Evolutionary conservation across 2,329 filamentous ascomycete genomes (phyloP), one percentile per base, ranked within the genome.

Genomic region (Byssoonygena ceratinophila): DNA sequence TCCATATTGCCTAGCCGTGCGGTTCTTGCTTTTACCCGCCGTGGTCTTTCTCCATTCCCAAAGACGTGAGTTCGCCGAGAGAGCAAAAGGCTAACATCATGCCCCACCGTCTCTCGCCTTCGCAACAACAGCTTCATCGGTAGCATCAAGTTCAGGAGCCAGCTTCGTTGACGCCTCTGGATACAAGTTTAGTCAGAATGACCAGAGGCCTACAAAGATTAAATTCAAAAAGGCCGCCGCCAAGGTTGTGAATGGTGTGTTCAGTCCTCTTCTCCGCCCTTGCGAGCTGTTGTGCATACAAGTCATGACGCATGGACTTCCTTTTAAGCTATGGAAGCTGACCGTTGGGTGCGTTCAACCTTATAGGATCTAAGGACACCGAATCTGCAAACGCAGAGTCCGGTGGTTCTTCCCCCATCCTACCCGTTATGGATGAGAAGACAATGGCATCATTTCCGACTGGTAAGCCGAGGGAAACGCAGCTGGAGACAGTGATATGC

Each of bases 401-500:
- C 11, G 67, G 69, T 4, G 63, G 64, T 20, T 63, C 62, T 40
- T 73, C 71, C 0, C 71, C 71, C 2, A 68, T 70, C 20, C 63
- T 73, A n/a, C 71, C 71, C 4, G 66, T 81, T 50, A 78, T 95
- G 48, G 87, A 94, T 61, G 83, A 89, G 55, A 80, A 76, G 56
- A 82, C 86, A 12, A 80, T 85, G 60, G 82, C 87, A 55, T 85
- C 85, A 3, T 96, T 96, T 67, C 76, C 82, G 3, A 90, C 84
- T 44, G 87, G 88, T 56, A 82, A 84, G 54, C 88, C 89, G 0
- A 77, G 94, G 59, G 83, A 89, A 60, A 90, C 95, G 63, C 76
- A 76, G 53, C 79, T 85, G 9, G 87, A 94, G 57, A 78, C 87
- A 8, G 82, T 92, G 47, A 78, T 85, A 59, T 98, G 91, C 77